Evolutionary conservation across 495 filamentous ascomycete genomes (phyloP).

Genomic region (Letharia lupina): DNA sequence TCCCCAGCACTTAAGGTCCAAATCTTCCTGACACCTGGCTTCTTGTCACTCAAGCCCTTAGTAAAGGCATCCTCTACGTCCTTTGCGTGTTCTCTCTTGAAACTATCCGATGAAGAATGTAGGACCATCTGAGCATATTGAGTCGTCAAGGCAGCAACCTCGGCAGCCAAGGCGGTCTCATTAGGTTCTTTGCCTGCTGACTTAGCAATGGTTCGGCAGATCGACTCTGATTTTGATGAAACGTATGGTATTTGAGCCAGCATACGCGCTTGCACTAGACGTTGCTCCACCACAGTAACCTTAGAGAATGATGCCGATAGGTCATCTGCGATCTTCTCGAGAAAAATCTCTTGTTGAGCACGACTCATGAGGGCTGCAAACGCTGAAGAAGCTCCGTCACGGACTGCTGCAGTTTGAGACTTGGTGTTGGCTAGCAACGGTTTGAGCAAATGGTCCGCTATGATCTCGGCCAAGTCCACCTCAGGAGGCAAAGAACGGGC

Average conservation of each 20-base stretch:
- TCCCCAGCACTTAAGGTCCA: slow-evolving; percentile 75
- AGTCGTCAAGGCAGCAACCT: slow-evolving; percentile 57
- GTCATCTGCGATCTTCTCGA: slow-evolving; percentile 65
- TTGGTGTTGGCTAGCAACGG: slow-evolving; percentile 81
- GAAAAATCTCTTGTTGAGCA: slow-evolving; percentile 45
- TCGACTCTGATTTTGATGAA: slow-evolving; percentile 48
- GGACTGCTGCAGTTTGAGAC: slow-evolving; percentile 70
- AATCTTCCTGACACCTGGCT: slow-evolving; percentile 61
- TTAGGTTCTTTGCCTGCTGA: slow-evolving; percentile 74
- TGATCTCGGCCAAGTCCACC: slow-evolving; percentile 67
- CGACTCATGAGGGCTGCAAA: slow-evolving; percentile 56
- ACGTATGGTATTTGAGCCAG: slow-evolving; percentile 53
- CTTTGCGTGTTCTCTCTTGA: slow-evolving; percentile 31
- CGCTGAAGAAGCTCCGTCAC: slow-evolving; percentile 62
- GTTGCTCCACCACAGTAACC: slow-evolving; percentile 70
- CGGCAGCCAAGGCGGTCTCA: slow-evolving; percentile 68
- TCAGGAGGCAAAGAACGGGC: slow-evolving; percentile 56
- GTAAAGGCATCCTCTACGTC: slow-evolving; percentile 58
- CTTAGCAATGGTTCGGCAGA: slow-evolving; percentile 56
- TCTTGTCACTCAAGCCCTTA: slow-evolving; percentile 81
- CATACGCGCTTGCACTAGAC: slow-evolving; percentile 70
- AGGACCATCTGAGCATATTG: slow-evolving; percentile 37
- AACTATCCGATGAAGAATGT: slow-evolving; percentile 26
- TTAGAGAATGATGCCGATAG: slow-evolving; percentile 69
- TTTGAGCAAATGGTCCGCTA: slow-evolving; percentile 65